Base-by-base conservation (phyloP, 257 asterid genomes). In the Eustoma russellianum region DNA sequence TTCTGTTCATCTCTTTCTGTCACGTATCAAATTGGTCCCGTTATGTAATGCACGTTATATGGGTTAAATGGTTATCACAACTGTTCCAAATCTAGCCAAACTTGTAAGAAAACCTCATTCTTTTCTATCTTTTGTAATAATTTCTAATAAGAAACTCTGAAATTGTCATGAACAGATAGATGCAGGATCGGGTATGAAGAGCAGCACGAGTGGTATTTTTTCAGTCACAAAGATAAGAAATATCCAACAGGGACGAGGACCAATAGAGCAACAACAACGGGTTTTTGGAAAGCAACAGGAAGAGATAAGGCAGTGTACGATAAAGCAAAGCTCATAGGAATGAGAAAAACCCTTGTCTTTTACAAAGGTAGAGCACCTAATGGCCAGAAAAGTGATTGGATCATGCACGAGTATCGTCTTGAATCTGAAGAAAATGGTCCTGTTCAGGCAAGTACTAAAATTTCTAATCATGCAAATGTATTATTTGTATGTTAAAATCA, bases 231-330 rank as follows among this genome's bases (percentile, higher is more conserved):
- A 53, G 85, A 78, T 43, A 81, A 75, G 73, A 81, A 81, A 64
- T 81, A 78, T 54, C 89, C 89, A 7, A 77, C 83, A 0, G 89
- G 89, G 43, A 81, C 85, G 33, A 75, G 89, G 63, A 81, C 89
- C 0, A 81, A 81, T 34, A 60, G 89, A 46, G 89, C 89, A 3
- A 81, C 89, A 33, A 67, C 75, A 41, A 79, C 85, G 1, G 89
- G 89, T 17, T 81, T 81, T 45, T 81, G 89, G 89, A 77, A 81
- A 66, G 89, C 85, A 0, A 81, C 89, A 3, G 89, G 89, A n/a
- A 59, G 89, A 53, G 89, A 81, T 59, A 81, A 81, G 69, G 81
- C 80, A 1, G 77, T 81, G 2, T 75, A 70, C 38, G 74, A 75
- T 51, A 70, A 70, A 57, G 24, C 74, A 2, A 81, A 70, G 15